Base-by-base conservation (phyloP, 139 green algal species). In the Raphidocelis subcapitata region DNA sequence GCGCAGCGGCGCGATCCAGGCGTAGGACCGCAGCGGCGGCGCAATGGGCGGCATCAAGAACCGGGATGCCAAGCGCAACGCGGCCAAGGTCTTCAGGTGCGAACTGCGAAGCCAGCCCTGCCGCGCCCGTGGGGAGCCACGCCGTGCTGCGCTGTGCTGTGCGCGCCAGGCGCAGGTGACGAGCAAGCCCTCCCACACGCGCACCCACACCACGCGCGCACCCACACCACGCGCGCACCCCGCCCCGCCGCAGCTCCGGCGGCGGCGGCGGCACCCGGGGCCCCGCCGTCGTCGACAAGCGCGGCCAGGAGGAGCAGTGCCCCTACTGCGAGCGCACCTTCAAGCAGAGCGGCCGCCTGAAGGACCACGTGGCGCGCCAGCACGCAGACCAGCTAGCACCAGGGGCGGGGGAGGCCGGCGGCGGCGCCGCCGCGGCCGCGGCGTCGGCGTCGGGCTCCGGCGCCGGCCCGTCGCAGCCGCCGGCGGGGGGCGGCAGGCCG, bases 311-410 rank as follows among this genome's bases (percentile, higher is more conserved):
- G 78, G 56, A 83, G 29, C 76, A 87, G 23, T 98, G 93, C 77
- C 92, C 92, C 0, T 87, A 95, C 80, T 98, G 93, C 69, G 90
- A 95, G 46, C 80, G 91, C 16, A 69, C 90, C 0, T 97, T 96
- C 79, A 92, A 67, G 64, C 72, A 90, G 79, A 87, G 73, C 49
- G 76, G 72, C 1, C 73, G 84, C 4, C 81, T 92, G 0, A 87
- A 86, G 46, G 86, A 96, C 21, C 92, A 97, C 75, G 82, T 97
- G 14, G 73, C 84, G 24, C 86, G 89, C 69, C 84, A 96, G 70
- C 74, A 90, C 37, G 80, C 90, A n/a, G 77, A 83, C 44, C 56
- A 81, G 63, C 51, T 49, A 49, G 77, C 57, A 49, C 54, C 52
- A 62, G 56, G 14, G 14, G 47, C 59, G 12, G 20, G 60, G 2